phyloP scores from a whole-genome alignment of 495 filamentous ascomycete genomes.

The Apodospora peruviana region DNA sequence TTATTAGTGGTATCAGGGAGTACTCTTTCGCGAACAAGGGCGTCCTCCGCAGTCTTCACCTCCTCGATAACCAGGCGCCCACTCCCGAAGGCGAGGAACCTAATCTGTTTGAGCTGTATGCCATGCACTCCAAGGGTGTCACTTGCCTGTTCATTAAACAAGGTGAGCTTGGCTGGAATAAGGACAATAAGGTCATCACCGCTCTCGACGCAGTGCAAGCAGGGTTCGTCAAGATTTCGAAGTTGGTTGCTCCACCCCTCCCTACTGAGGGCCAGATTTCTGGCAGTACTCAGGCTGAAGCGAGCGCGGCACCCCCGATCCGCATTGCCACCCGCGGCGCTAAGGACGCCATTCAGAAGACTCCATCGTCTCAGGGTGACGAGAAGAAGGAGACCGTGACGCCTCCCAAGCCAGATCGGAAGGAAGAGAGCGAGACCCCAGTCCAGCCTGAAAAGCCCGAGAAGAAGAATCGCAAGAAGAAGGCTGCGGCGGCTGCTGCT shows the following conservation, averaged over 20 bases:
- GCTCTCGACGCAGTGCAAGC: slow-evolving; percentile 67
- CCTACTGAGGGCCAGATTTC: slow-evolving; percentile 26
- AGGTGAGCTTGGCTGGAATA: slow-evolving; percentile 82
- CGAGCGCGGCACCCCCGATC: slow-evolving; percentile 20
- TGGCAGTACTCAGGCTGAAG: slow-evolving; percentile 4
- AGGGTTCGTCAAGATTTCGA: slow-evolving; percentile 48
- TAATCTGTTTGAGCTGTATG: slow-evolving; percentile 86
- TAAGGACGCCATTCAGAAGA: slow-evolving; percentile 36
- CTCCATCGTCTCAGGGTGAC: slow-evolving; percentile 21
- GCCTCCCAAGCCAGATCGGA: slow-evolving; percentile 33
- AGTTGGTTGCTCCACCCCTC: slow-evolving; percentile 34
- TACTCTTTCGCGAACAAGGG: slow-evolving; percentile 89
- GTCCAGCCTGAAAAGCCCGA: slow-evolving; percentile 37
- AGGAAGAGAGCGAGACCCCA: slow-evolving; percentile 35
- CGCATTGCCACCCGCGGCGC: slow-evolving; percentile 30
- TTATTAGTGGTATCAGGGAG: slow-evolving; percentile 91
- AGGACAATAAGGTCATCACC: slow-evolving; percentile 75
- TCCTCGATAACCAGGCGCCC: slow-evolving; percentile 58
- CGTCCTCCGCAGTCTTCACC: slow-evolving; percentile 80
- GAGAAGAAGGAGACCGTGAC: slow-evolving; percentile 25
- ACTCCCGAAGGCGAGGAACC: slow-evolving; percentile 50
- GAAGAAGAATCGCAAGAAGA: slow-evolving; percentile 45
- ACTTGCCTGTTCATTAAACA: slow-evolving; percentile 78
- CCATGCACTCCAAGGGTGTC: slow-evolving; percentile 94
- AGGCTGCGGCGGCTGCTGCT: slow-evolving; percentile 20